Evolutionary conservation across 176 grass and related monocot genomes (phyloP).

Genomic region (Urochloa ruziziensis): DNA sequence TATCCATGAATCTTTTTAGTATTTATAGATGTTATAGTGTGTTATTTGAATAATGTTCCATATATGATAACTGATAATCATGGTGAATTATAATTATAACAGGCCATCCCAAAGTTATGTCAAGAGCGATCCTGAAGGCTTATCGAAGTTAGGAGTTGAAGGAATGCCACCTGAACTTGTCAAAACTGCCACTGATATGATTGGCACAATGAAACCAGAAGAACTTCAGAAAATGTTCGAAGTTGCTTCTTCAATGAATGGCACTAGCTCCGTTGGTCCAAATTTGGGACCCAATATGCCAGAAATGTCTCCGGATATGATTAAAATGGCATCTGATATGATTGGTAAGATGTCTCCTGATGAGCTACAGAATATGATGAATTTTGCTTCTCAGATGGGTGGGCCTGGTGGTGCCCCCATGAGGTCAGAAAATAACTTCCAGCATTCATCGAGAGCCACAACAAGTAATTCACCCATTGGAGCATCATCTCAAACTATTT

Average conservation of each 20-base stretch:
- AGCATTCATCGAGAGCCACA: constrained; percentile 35
- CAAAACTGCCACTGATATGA: constrained; percentile 77
- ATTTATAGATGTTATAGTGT: background rate
- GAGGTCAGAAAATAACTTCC: constrained; percentile 33
- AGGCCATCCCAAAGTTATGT: constrained; percentile 66
- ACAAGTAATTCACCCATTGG: background rate
- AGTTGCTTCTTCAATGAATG: constrained; percentile 73
- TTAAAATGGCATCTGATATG: constrained; percentile 85
- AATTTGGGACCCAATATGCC: constrained; percentile 69
- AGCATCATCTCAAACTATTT: constrained; percentile 31
- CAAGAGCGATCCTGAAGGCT: constrained; percentile 40
- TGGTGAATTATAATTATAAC: constrained; percentile 35
- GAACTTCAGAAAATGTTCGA: constrained; percentile 93
- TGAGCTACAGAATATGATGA: constrained; percentile 82
- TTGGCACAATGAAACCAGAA: constrained; percentile 84
- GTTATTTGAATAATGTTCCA: background rate
- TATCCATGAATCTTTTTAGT: constrained; percentile 2
- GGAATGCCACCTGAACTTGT: constrained; percentile 88
- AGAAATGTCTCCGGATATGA: constrained; percentile 89
- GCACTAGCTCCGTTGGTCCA: constrained; percentile 40
- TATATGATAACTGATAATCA: background rate
- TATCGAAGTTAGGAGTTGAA: constrained; percentile 56
- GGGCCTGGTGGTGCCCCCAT: constrained; percentile 33
- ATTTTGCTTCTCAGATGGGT: constrained; percentile 66
- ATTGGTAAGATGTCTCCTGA: constrained; percentile 85